phyloP scores from a whole-genome alignment of 768 basidiomycete genomes.

The Candolleomyces aberdarensis region DNA sequence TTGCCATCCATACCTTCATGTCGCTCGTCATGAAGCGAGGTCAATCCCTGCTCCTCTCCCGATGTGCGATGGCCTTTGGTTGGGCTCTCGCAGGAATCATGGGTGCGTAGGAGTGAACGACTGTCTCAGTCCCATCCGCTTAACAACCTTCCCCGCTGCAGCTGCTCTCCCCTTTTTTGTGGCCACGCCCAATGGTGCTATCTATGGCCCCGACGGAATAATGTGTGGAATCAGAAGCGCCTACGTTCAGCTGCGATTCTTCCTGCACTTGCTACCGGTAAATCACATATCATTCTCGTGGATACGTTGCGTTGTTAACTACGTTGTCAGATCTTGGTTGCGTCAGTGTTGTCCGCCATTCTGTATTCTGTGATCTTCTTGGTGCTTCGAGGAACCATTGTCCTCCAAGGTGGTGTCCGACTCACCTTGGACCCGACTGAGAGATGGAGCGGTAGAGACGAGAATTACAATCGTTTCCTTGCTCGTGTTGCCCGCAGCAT shows the following conservation, averaged over 20 bases:
- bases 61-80: slow-evolving; percentile 41
- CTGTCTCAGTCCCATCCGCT: too few species aligned
- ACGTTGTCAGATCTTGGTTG: slow-evolving; percentile 49
- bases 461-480: slow-evolving; percentile 59
- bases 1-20: slow-evolving; percentile 67
- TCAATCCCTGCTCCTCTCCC: slow-evolving; percentile 48
- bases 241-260: slow-evolving; percentile 41
- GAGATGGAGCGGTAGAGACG: slow-evolving; percentile 36
- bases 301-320: slow-evolving; percentile 2
- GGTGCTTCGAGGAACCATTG: slow-evolving; percentile 55
- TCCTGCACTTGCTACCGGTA: slow-evolving; percentile 65
- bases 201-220: slow-evolving; percentile 52
- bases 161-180: slow-evolving; percentile 36
- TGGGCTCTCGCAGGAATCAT: slow-evolving; percentile 49
- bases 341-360: slow-evolving; percentile 50
- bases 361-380: slow-evolving; percentile 63
- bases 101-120: slow-evolving; percentile 31
- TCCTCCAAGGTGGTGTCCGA: slow-evolving; percentile 47
- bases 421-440: slow-evolving; percentile 46
- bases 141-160: slow-evolving; percentile 7
- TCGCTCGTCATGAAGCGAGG: slow-evolving; percentile 58
- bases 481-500: slow-evolving; percentile 61
- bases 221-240: slow-evolving; percentile 48
- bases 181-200: slow-evolving; percentile 20
- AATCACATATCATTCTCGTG: slow-evolving; percentile 12